Base-by-base conservation (phyloP, 106 monocot genomes). In the Acorus calamus region DNA sequence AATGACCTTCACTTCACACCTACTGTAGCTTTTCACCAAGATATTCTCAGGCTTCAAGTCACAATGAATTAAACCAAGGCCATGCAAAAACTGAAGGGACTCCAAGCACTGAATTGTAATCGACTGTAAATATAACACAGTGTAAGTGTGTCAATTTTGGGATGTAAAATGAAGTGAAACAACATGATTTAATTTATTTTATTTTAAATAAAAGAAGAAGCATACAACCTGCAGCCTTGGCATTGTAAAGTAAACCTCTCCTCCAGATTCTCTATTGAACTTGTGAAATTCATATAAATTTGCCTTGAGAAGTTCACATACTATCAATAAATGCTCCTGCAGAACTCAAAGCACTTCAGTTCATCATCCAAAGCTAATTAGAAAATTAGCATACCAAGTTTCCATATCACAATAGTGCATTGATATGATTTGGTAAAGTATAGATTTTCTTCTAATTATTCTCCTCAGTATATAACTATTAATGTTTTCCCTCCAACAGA, bases 161-260 rank as follows among this genome's bases (percentile, higher is more conserved):
- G 28, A 28, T 28, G 28, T 28, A 28, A 28, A 28, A 28, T 28
- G 28, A 28, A 28, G 28, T 28, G 28, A 28, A 28, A 28, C 28
- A 28, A 28, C 28, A 28, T 28, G 28, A 28, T 28, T 14, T 10
- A 52, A 11, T 57, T 9, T 60, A 47, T 46, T 44, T 45, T 46
- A 13, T 41, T 56, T 14, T 55, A 66, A 5, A n/a, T n/a, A 3
- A 9, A 44, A 13, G 6, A 8, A 9, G n/a, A 45, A 58, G 12
- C 6, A 68, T 60, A 72, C 53, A 71, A 96, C 98, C 92, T 99
- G 98, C 66, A 99, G 61, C 62, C 98, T 88, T 57, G 98, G 92
- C 98, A 99, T 99, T 11, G 98, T 99, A 69, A 99, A 99, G 69
- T 99, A 99, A 71, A 99, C 98, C 72, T 99, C 98, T 47, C 98